Percentiles rank a stretch among this genome's conserved stretches.
phyloP scores from a whole-genome alignment of 345 rosid genomes.

The Eucalyptus coolabah region DNA sequence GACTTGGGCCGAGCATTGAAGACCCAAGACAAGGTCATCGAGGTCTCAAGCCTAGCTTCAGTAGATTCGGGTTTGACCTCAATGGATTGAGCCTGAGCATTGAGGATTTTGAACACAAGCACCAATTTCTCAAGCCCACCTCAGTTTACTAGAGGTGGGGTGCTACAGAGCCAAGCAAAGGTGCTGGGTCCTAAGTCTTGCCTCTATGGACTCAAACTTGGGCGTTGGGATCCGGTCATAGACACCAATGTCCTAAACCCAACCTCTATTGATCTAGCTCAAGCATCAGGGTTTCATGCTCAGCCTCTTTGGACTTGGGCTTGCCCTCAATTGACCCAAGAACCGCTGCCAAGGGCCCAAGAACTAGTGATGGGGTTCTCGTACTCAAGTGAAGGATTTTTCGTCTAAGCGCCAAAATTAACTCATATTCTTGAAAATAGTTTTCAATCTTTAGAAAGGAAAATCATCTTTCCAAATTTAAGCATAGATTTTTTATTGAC shows the following conservation, averaged over 20 bases:
- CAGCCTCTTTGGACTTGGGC: not conserved
- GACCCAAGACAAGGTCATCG: too few relatives aligned
- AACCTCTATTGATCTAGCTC: not conserved
- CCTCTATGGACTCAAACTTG: too few relatives aligned
- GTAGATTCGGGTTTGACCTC: too few relatives aligned
- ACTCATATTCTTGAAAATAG: not conserved
- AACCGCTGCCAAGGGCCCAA: not conserved
- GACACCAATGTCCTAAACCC: not conserved
- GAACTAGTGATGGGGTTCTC: not conserved
- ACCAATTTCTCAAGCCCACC: too few relatives aligned
- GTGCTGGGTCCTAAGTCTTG: too few relatives aligned
- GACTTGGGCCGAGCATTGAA: too few relatives aligned
- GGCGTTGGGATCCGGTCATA: not conserved
- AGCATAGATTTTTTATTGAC: not conserved
- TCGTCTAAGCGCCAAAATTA: rapidly evolving
- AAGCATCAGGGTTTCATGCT: not conserved
- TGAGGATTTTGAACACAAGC: too few relatives aligned
- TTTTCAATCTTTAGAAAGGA: not conserved
- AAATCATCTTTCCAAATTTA: too few relatives aligned
- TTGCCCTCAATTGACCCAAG: not conserved
- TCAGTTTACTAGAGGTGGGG: too few relatives aligned
- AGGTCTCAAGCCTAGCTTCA: too few relatives aligned
- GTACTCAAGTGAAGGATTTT: not conserved
- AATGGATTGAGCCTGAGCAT: too few relatives aligned
- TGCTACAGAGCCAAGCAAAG: rapidly evolving